These are phyloP conservation scores for Thermomyces lanuginosus DNA, from an alignment of 2,329 filamentous ascomycete species.

Conservation along the genomic window DNA sequence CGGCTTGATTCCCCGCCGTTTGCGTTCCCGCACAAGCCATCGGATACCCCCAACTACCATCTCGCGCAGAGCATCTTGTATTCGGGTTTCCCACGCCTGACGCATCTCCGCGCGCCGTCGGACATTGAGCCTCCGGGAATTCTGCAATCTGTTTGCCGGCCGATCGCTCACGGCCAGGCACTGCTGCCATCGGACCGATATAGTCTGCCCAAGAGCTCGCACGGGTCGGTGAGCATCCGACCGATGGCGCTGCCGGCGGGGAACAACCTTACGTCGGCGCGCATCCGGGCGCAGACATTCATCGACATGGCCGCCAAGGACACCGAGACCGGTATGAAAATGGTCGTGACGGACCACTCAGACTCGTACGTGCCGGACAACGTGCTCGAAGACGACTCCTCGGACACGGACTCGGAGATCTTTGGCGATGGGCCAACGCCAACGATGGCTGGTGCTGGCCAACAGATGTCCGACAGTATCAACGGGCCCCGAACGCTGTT, in stretches of 20 bases:
- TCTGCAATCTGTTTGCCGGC: slow-evolving; percentile 28
- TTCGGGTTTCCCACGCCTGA: slow-evolving; percentile 26
- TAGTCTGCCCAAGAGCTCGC: slow-evolving; percentile 26
- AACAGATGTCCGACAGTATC: slow-evolving; percentile 9
- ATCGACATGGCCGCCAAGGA: slow-evolving; percentile 29
- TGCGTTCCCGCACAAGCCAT: slow-evolving; percentile 16
- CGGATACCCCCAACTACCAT: slow-evolving; percentile 26
- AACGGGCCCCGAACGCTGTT: slow-evolving; percentile 21
- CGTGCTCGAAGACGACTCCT: slow-evolving; percentile 16
- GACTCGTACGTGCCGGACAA: slow-evolving; percentile 21
- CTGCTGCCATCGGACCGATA: slow-evolving; percentile 25
- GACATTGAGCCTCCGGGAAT: slow-evolving; percentile 29
- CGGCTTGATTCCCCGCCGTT: slow-evolving; percentile 24
- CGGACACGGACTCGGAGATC: slow-evolving; percentile 20
- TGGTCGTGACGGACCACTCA: slow-evolving; percentile 28
- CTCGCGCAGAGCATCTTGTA: slow-evolving; percentile 29
- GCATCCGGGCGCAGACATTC: slow-evolving; percentile 30
- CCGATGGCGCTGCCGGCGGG: slow-evolving; percentile 26
- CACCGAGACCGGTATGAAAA: slow-evolving; percentile 23
- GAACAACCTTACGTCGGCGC: slow-evolving; percentile 29
- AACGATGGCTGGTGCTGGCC: slow-evolving; percentile 11
- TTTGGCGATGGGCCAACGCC: slow-evolving; percentile 17
- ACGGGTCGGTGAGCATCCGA: slow-evolving; percentile 25
- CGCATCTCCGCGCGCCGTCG: slow-evolving; percentile 26
- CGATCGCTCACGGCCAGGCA: slow-evolving; percentile 22